phyloP scores from a whole-genome alignment of 164 flowering plant species.

The Berberis vulgaris region DNA sequence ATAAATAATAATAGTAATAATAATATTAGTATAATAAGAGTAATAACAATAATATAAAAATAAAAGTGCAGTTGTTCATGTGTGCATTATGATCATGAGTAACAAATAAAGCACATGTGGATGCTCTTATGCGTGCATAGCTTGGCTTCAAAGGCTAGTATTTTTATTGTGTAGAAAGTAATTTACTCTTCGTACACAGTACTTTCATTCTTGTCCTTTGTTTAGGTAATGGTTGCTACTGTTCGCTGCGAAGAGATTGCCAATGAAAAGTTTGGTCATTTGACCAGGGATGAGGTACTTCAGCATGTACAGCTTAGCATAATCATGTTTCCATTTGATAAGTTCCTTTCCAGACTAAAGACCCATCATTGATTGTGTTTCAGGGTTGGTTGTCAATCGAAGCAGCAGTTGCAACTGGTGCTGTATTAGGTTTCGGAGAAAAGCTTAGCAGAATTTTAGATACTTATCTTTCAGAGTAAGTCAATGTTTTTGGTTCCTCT shows the following conservation, averaged over 20 bases:
- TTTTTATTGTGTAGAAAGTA: no score
- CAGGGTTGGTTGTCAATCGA: conserved; percentile 48
- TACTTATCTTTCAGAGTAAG: conserved; percentile 49
- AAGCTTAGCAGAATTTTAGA: conserved; percentile 50
- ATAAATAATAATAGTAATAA: no score
- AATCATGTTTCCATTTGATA: background rate
- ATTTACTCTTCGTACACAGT: background rate
- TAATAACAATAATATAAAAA: no score
- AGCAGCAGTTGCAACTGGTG: conserved; percentile 44
- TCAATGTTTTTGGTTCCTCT: background rate
- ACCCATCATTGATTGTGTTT: conserved; percentile 2
- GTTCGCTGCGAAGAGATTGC: conserved; percentile 77
- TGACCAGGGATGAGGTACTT: conserved; percentile 44
- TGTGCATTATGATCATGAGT: no score
- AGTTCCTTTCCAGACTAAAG: background rate
- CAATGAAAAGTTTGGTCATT: conserved; percentile 34
- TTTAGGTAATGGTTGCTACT: conserved; percentile 76
- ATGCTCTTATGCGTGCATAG: no score
- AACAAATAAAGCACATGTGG: no score
- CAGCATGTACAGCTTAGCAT: background rate
- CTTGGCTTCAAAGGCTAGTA: no score
- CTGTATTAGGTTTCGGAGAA: conserved; percentile 20
- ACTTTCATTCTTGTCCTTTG: background rate
- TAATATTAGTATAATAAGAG: no score
- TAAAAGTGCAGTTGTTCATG: no score